Percentiles rank a stretch among this genome's conserved stretches.
These are phyloP conservation scores for Meyerozyma smithsonii DNA, from an alignment of 1,139 yeast species.

Conservation along the genomic window DNA sequence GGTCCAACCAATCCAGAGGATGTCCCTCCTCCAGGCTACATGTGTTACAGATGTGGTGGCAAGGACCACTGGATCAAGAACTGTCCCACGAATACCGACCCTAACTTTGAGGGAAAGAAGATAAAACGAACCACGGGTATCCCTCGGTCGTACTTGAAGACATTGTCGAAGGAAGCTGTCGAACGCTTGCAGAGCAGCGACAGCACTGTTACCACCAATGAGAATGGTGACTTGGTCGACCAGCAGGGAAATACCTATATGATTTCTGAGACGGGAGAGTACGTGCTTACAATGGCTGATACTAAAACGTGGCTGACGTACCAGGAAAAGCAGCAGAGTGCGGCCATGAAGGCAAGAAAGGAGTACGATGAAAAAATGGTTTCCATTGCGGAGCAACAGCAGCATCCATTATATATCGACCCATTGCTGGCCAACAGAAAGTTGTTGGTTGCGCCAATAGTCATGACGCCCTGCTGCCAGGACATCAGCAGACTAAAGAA, in stretches of 20 bases:
- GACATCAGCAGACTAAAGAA: conserved; percentile 53
- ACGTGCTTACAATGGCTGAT: conserved; percentile 93
- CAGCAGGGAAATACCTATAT: conserved; percentile 67
- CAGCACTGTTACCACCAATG: conserved; percentile 39
- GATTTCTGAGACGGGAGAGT: conserved; percentile 93
- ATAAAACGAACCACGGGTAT: conserved; percentile 95
- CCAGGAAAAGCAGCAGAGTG: conserved; percentile 62
- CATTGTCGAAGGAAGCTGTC: conserved; percentile 51
- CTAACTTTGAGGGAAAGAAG: conserved; percentile 88
- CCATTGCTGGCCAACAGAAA: conserved; percentile 60
- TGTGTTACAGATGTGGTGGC: conserved; percentile 94
- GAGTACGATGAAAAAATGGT: conserved; percentile 36
- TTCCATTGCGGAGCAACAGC: conserved; percentile 35
- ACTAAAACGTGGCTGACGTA: conserved; percentile 85
- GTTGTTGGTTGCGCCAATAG: conserved; percentile 62
- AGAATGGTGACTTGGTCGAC: conserved; percentile 48
- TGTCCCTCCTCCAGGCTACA: conserved; percentile 92
- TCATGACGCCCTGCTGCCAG: conserved; percentile 81
- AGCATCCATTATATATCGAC: conserved; percentile 44
- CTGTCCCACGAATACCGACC: conserved; percentile 92
- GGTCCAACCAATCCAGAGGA: conserved; percentile 45
- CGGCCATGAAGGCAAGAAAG: conserved; percentile 43
- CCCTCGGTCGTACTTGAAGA: conserved; percentile 86
- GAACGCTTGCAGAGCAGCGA: conserved; percentile 51
- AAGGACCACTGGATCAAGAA: conserved; percentile 96